Evolutionary conservation across 2,329 filamentous ascomycete genomes (phyloP).

Genomic region (Fusarium udum): DNA sequence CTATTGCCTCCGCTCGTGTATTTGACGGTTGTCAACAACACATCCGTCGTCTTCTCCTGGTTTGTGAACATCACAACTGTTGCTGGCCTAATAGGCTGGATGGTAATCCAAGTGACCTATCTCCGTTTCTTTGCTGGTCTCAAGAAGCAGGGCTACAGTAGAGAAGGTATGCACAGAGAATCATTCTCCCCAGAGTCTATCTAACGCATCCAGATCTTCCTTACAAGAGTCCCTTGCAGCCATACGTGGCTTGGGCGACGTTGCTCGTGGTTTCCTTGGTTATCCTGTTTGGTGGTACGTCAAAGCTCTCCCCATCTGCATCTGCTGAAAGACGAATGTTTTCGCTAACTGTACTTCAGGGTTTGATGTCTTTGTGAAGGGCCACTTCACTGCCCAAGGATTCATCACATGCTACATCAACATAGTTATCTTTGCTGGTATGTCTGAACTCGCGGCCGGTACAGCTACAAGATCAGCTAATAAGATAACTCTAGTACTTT

Average conservation of each 20-base stretch:
- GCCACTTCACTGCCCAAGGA: neutral
- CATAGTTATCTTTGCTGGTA: neutral
- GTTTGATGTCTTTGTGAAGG: neutral
- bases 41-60: neutral
- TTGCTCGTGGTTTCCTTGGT: neutral
- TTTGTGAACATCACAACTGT: neutral
- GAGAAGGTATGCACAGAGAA: neutral
- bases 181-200: accelerated
- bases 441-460: accelerated
- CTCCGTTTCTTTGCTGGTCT: neutral
- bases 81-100: neutral
- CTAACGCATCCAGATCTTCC: neutral
- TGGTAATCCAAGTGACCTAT: neutral
- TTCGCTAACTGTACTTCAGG: accelerated
- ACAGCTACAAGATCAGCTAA: accelerated
- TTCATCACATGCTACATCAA: neutral
- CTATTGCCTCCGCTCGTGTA: accelerated
- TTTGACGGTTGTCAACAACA: neutral
- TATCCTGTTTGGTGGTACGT: neutral
- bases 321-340: accelerated
- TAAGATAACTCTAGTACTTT: accelerated
- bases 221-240: neutral
- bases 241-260: neutral
- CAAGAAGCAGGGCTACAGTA: neutral
- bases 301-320: accelerated